Base-by-base conservation (phyloP, 2,329 filamentous ascomycete genomes). In the Bipolaris oryzae region DNA sequence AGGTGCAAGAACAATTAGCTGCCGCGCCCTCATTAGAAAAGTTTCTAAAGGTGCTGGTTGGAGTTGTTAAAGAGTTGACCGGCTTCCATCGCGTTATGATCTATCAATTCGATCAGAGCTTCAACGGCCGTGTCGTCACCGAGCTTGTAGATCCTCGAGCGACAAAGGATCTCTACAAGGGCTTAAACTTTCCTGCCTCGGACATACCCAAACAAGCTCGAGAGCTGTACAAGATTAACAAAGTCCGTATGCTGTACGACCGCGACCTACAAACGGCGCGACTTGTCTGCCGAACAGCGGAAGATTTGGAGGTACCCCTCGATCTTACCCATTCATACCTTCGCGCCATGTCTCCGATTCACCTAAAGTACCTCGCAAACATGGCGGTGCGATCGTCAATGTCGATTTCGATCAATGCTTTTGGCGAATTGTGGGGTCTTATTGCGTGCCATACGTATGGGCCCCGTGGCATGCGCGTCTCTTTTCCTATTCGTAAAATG, bases 311-410 rank as follows among this genome's bases (percentile, higher is more conserved):
- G 46, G 80, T 75, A 0, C 91, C 92, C 0, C 76, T 96, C 3
- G 91, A 96, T 72, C 87, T 96, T 74, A 95, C 90, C 1, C 89
- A 95, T 68, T 85, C 89, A 0, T 95, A 96, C 70, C 83, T 96
- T 1, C 86, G 92, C 51, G 92, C 93, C 60, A 96, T 96, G 86
- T 96, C 91, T 1, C 92, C 92, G 0, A 93, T 96, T 39, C 91
- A 95, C 70, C 76, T 96, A 52, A 96, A 96, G 70, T 96, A 96
- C 66, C 81, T 96, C 3, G 84, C 80, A 5, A 92, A 96, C 71
- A 96, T 96, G 92, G 89, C 88, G 7, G 92, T 96, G 0, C 87
- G 92, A n/a, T 91, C 91, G 0, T 96, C 91, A 62, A 96, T 96
- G 92, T 96, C 92, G 0, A 92, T 96, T 58, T 96, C 92, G 1